Evolutionary conservation across 2,329 filamentous ascomycete genomes (phyloP), one percentile per base, ranked within the genome.

Genomic region (Colletotrichum paranaense): DNA sequence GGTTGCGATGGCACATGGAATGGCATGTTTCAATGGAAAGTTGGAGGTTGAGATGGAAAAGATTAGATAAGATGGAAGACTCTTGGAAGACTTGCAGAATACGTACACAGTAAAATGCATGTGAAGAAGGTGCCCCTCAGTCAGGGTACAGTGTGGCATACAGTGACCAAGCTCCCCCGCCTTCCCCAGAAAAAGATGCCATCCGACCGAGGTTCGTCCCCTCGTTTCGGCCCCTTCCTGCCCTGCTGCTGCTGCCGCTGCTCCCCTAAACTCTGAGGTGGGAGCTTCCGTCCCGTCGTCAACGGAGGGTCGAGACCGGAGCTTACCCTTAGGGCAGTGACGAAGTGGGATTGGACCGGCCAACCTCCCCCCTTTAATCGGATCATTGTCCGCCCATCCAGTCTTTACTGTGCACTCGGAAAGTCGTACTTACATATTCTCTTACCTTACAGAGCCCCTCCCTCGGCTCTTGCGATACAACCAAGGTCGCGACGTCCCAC

Each of bases 141-240:
- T 4, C 3, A 38, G 1, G 3, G 7, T 22, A 38, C 57, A 14
- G 30, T 55, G n/a, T 14, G 26, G 5, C 2, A 9, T 1, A 49
- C 58, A 30, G 42, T 30, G 12, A 3, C 0, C 3, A 9, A 28
- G 12, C 30, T 46, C 26, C 67, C 26, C 67, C 67, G 42, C 24
- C 30, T 35, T 14, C 28, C 16, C 42, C 67, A 62, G 42, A 14
- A 62, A 69, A 64, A 49, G 7, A 11, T 60, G 66, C 69, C 66
- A 46, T 69, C 66, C 26, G 66, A 56, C 70, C 70, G 70, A 73
- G 70, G 70, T 60, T 73, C 70, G 12, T 59, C 53, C 53, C 57
- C 57, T 62, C 35, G 9, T 30, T 11, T 8, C 46, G 32, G 62
- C 42, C 49, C 2, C 64, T 62, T 53, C 35, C 65, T 68, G 24